A percentile compares a stretch with the other conserved stretches of the same genome.
These are phyloP conservation scores for Corynascus novoguineensis DNA, from an alignment of 495 filamentous ascomycete species.

Conservation along the genomic window DNA sequence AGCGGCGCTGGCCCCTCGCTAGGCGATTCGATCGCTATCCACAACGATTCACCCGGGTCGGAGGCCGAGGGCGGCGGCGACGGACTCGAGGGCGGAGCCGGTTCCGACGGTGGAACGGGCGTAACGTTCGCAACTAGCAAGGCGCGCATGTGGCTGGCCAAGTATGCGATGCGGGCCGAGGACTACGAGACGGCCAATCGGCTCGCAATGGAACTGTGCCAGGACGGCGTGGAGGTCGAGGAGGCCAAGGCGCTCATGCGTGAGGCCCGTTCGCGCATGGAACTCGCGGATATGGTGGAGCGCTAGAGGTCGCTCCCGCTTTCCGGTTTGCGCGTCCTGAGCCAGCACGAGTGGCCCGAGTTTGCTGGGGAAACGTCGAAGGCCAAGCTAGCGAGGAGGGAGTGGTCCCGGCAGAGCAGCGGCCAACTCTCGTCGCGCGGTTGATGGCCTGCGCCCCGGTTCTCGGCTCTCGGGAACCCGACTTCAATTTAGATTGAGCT, in stretches of 20 bases:
- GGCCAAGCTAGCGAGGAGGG: not conserved
- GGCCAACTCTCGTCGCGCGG: not conserved
- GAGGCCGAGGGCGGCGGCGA: slow-evolving; percentile 40
- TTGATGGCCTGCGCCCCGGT: not conserved
- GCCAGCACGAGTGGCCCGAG: not conserved
- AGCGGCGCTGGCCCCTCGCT: slow-evolving; percentile 27
- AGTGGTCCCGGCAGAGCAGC: not conserved
- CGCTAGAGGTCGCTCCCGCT: slow-evolving; percentile 25
- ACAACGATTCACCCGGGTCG: slow-evolving; percentile 44
- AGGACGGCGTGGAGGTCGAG: slow-evolving; percentile 96
- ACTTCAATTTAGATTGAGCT: not conserved
- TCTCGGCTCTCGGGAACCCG: not conserved
- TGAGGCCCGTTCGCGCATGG: slow-evolving; percentile 78
- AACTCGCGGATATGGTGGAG: slow-evolving; percentile 40
- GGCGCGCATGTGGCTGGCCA: slow-evolving; percentile 90
- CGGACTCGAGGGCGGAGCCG: slow-evolving; percentile 30
- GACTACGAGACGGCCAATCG: slow-evolving; percentile 72
- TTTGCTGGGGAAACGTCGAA: not conserved
- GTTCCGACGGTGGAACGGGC: slow-evolving; percentile 55
- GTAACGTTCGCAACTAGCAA: slow-evolving; percentile 86
- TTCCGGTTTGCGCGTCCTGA: not conserved
- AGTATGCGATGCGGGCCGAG: slow-evolving; percentile 66
- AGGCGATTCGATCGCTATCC: slow-evolving; percentile 45
- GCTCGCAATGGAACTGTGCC: slow-evolving; percentile 82
- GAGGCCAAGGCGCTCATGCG: slow-evolving; percentile 94